Percentiles rank a stretch among this genome's conserved stretches.
Conservation (phyloP, 306 rosid genomes). For the Cotoneaster glaucophyllus region DNA sequence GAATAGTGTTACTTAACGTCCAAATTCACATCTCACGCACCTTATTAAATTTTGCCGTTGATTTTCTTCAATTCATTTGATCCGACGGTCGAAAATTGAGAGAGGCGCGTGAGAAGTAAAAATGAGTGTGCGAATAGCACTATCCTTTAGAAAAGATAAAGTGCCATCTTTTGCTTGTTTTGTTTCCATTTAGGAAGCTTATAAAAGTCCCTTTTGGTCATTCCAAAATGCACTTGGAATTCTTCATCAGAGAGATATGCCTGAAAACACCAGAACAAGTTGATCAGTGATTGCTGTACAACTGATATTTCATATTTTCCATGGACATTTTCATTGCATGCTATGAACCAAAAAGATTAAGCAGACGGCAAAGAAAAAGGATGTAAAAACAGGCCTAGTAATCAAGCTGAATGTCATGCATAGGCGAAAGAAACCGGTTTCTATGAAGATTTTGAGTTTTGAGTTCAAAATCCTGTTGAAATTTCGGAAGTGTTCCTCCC, state of each 20-base stretch:
- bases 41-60: too few species aligned
- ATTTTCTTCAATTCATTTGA: too few species aligned
- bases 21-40: too few species aligned
- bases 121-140: too few species aligned
- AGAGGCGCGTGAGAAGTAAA: too few species aligned
- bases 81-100: too few species aligned
- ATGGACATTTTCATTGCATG: background rate
- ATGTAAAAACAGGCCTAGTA: background rate
- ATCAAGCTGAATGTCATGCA: background rate
- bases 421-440: background rate
- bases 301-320: background rate
- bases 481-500: too few species aligned
- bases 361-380: background rate
- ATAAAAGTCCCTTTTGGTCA: constrained; percentile 55
- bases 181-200: constrained; percentile 95
- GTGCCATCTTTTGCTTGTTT: constrained; percentile 80
- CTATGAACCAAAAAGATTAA: background rate
- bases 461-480: background rate
- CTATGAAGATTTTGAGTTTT: too few species aligned
- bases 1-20: too few species aligned
- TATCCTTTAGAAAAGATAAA: constrained; percentile 41
- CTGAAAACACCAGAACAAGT: constrained; percentile 39
- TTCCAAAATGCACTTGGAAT: constrained; percentile 64
- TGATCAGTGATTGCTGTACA: background rate
- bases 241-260: constrained; percentile 76